Percentiles rank a stretch among this genome's conserved stretches.
These are phyloP conservation scores for Strombidium stylifer DNA, from an alignment of 73 alveolate genomes.

Conservation along the genomic window DNA sequence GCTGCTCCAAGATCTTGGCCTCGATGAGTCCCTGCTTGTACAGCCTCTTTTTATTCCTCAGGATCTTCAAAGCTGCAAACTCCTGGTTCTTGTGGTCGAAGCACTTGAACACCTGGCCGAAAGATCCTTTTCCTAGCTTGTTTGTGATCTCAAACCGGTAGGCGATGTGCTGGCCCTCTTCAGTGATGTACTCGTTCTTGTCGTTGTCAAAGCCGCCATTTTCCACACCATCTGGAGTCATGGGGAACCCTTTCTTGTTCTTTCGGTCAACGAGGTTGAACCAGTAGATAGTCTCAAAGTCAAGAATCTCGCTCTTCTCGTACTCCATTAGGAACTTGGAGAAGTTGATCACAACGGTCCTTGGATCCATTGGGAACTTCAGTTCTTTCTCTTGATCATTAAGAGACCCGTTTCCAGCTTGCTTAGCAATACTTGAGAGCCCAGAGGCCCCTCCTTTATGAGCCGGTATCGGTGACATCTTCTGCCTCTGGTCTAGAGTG, in stretches of 20 bases:
- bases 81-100: constrained; percentile 53
- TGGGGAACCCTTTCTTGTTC: background rate
- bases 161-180: constrained; percentile 52
- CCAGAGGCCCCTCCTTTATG: constrained; percentile 18
- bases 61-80: constrained; percentile 36
- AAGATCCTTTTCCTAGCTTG: constrained; percentile 59
- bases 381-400: too few species aligned
- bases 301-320: constrained; percentile 28
- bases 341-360: constrained; percentile 13
- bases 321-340: constrained; percentile 37
- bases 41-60: constrained; percentile 45
- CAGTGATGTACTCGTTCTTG: constrained; percentile 52
- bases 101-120: constrained; percentile 45
- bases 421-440: constrained; percentile 2
- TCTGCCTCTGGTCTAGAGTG: too few species aligned
- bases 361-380: constrained; percentile 35
- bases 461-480: too few species aligned
- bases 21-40: constrained; percentile 51
- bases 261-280: constrained; percentile 32
- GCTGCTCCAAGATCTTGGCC: constrained; percentile 24
- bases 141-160: constrained; percentile 62
- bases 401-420: constrained; percentile 7
- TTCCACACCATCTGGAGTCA: background rate
- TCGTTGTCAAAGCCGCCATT: constrained; percentile 86
- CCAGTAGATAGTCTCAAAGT: constrained; percentile 22